A percentile compares a stretch with the other conserved stretches of the same genome.
phyloP scores from a whole-genome alignment of 2,329 filamentous ascomycete species.

The Emydomyces testavorans region DNA sequence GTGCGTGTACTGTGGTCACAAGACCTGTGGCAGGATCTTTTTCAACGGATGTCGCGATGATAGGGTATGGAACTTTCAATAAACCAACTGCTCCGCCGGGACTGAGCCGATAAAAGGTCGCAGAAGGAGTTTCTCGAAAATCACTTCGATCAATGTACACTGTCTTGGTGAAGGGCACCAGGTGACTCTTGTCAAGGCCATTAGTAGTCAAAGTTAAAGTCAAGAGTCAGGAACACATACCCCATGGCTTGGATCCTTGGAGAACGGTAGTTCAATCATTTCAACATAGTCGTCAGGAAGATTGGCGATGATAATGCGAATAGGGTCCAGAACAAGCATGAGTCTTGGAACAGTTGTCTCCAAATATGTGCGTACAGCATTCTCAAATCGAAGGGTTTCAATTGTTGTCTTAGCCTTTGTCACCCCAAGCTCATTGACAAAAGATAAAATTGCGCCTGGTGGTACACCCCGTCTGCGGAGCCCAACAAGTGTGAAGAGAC shows the following conservation, averaged over 20 bases:
- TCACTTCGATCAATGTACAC: slow-evolving; percentile 77
- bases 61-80: slow-evolving; percentile 57
- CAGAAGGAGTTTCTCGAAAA: slow-evolving; percentile 60
- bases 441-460: slow-evolving; percentile 69
- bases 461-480: slow-evolving; percentile 70
- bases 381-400: slow-evolving; percentile 63
- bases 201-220: slow-evolving; percentile 4
- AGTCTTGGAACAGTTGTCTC: slow-evolving; percentile 72
- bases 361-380: slow-evolving; percentile 70
- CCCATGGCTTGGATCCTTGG: slow-evolving; percentile 55
- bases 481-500: slow-evolving; percentile 69
- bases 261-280: slow-evolving; percentile 61
- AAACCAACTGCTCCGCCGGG: slow-evolving; percentile 64
- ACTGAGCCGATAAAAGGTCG: slow-evolving; percentile 66
- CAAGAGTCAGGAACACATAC: slow-evolving; percentile 13
- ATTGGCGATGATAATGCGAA: slow-evolving; percentile 67
- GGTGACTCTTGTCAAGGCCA: slow-evolving; percentile 32
- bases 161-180: slow-evolving; percentile 57
- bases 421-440: slow-evolving; percentile 76
- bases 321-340: slow-evolving; percentile 72
- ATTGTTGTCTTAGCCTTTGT: slow-evolving; percentile 68
- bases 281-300: slow-evolving; percentile 53
- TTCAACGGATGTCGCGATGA: slow-evolving; percentile 56
- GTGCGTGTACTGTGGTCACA: slow-evolving; percentile 55
- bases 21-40: slow-evolving; percentile 54